Conservation (phyloP, 208 protist species). For the Crithidia sp. region DNA sequence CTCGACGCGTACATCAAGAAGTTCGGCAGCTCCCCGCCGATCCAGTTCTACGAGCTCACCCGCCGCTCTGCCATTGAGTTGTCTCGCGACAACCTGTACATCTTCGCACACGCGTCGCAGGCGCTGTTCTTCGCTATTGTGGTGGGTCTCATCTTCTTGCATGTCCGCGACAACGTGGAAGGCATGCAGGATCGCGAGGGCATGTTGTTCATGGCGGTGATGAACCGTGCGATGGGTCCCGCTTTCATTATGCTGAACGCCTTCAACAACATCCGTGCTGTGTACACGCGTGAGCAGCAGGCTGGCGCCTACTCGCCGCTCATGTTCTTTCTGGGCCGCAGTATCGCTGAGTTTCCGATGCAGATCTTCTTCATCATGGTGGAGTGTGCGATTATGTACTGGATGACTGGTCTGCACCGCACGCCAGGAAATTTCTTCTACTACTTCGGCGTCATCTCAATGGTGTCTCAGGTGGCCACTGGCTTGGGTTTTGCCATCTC, state of each 20-base stretch:
- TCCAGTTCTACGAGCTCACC: slow-evolving; percentile 68
- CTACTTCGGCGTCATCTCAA: slow-evolving; percentile 49
- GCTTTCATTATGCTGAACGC: slow-evolving; percentile 57
- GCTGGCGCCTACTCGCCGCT: slow-evolving; percentile 67
- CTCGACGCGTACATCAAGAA: slow-evolving; percentile 55
- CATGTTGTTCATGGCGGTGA: slow-evolving; percentile 70
- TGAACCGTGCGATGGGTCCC: slow-evolving; percentile 64
- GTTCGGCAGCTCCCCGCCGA: slow-evolving; percentile 45
- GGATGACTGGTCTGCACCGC: slow-evolving; percentile 51
- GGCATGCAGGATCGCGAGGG: slow-evolving; percentile 69
- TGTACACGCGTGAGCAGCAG: slow-evolving; percentile 74
- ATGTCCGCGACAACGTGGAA: slow-evolving; percentile 49
- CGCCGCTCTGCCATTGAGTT: slow-evolving; percentile 48
- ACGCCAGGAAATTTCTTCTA: slow-evolving; percentile 61
- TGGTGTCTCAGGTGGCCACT: slow-evolving; percentile 58
- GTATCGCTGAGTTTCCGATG: slow-evolving; percentile 58
- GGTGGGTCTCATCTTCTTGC: slow-evolving; percentile 78
- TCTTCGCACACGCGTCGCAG: slow-evolving; percentile 50
- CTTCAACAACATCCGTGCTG: slow-evolving; percentile 46
- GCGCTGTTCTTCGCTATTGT: slow-evolving; percentile 69
- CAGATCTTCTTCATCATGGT: slow-evolving; percentile 47
- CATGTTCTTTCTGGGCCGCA: slow-evolving; percentile 53
- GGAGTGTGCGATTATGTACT: slow-evolving; percentile 69
- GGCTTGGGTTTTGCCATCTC: slow-evolving; percentile 67
- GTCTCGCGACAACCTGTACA: slow-evolving; percentile 46